A percentile compares a stretch with the other conserved stretches of the same genome.
Conservation (phyloP, 2,329 filamentous ascomycete genomes). For the Trichoderma gracile region DNA sequence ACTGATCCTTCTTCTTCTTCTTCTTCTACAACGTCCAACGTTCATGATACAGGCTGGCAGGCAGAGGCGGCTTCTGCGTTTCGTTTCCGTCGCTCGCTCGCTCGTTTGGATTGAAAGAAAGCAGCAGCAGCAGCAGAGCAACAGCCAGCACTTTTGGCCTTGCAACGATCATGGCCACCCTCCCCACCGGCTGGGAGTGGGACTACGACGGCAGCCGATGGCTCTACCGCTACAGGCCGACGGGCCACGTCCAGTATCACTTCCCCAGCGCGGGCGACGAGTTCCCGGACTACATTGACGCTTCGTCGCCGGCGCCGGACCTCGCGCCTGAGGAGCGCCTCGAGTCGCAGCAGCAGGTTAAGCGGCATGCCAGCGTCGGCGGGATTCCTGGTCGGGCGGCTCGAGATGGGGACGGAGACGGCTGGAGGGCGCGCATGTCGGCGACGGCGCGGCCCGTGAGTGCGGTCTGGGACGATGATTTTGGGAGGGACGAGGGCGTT, state of each 20-base stretch:
- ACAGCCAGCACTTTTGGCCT: too few species aligned
- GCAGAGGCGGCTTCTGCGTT: not conserved
- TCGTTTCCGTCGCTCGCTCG: not conserved
- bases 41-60: not conserved
- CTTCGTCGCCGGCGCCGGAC: constrained; percentile 40
- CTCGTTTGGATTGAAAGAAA: constrained; percentile 1
- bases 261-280: constrained; percentile 60
- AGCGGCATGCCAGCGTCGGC: constrained; percentile 36
- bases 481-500: not conserved
- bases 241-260: constrained; percentile 56
- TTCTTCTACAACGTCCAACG: not conserved
- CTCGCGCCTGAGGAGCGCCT: constrained; percentile 56
- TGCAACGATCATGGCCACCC: constrained; percentile 33
- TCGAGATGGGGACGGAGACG: too few species aligned
- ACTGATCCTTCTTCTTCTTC: not conserved
- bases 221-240: constrained; percentile 59
- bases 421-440: constrained; percentile 35
- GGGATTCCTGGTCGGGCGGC: too few species aligned
- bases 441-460: constrained; percentile 39
- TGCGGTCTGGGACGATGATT: constrained; percentile 38
- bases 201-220: constrained; percentile 60
- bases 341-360: constrained; percentile 53
- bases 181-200: constrained; percentile 57
- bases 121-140: not conserved
- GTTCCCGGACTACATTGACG: constrained; percentile 54